phyloP scores from a whole-genome alignment of 2,329 filamentous ascomycete genomes.

The Pseudocercospora musae region DNA sequence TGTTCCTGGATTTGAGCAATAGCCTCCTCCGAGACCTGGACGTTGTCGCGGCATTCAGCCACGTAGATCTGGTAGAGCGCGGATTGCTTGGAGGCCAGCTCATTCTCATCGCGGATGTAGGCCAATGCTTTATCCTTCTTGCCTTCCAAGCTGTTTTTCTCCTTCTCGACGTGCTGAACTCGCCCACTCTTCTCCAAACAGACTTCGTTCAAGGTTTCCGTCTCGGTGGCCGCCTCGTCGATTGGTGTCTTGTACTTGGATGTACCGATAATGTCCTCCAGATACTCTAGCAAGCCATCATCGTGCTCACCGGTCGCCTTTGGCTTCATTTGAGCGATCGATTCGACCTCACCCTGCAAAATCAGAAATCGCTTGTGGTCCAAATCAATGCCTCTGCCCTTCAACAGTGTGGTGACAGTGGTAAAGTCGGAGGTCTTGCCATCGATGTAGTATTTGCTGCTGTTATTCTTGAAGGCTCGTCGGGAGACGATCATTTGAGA shows the following conservation, averaged over 20 bases:
- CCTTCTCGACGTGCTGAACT: conserved; percentile 96
- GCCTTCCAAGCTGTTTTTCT: conserved; percentile 86
- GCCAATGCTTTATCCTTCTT: conserved; percentile 94
- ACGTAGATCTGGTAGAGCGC: conserved; percentile 90
- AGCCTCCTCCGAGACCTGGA: conserved; percentile 83
- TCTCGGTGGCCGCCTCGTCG: conserved; percentile 85
- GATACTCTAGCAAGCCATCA: conserved; percentile 90
- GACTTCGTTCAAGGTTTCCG: conserved; percentile 88
- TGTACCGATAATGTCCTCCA: conserved; percentile 97
- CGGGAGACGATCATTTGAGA: conserved; percentile 85
- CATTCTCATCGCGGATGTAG: conserved; percentile 89
- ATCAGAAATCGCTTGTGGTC: conserved; percentile 99
- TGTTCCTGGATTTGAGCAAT: conserved; percentile 86
- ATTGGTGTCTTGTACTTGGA: conserved; percentile 98
- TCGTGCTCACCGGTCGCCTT: conserved; percentile 95
- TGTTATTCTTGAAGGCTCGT: conserved; percentile 94
- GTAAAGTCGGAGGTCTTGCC: conserved; percentile 87
- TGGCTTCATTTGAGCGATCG: conserved; percentile 98
- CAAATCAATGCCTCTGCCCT: conserved; percentile 84
- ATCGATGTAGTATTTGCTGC: conserved; percentile 98
- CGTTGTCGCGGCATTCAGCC: conserved; percentile 82
- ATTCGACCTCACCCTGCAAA: conserved; percentile 95
- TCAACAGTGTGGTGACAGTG: conserved; percentile 79
- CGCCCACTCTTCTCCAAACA: conserved; percentile 93
- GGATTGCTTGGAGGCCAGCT: conserved; percentile 83